Percentiles rank a stretch among this genome's conserved stretches.
Conservation (phyloP, 768 basidiomycete genomes). For the Ephemerocybe angulata region DNA sequence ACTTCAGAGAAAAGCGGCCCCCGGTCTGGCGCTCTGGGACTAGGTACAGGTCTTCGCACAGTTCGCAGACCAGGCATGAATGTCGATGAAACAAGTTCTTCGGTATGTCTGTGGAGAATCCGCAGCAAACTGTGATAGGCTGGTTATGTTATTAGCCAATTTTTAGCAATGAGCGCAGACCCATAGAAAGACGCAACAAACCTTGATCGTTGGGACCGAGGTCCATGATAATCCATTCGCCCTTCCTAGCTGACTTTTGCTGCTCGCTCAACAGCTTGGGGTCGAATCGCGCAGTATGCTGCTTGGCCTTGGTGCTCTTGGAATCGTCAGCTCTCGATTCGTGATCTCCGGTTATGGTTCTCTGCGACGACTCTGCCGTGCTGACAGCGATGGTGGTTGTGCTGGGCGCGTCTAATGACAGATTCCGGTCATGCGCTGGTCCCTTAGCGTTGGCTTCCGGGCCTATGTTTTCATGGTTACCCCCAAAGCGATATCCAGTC, state of each 20-base stretch:
- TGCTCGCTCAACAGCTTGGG: neutral
- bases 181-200: constrained; percentile 14
- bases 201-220: constrained; percentile 46
- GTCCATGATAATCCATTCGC: constrained; percentile 53
- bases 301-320: neutral
- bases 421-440: neutral
- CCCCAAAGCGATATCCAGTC: constrained; percentile 15
- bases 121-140: constrained; percentile 50
- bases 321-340: neutral
- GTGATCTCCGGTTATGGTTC: too few species aligned
- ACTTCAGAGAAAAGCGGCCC: neutral
- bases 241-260: constrained; percentile 16
- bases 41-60: constrained; percentile 2
- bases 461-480: neutral
- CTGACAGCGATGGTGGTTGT: neutral
- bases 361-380: neutral
- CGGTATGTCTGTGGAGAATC: constrained; percentile 46
- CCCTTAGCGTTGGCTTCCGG: neutral
- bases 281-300: neutral
- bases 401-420: neutral
- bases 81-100: constrained; percentile 33
- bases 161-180: too few species aligned
- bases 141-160: too few species aligned
- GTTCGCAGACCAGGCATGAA: constrained; percentile 39
- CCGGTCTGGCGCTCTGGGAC: neutral